Percentiles rank a stretch among this genome's conserved stretches.
phyloP scores from a whole-genome alignment of 2,329 filamentous ascomycete species.

The Epichloe uncinata region DNA sequence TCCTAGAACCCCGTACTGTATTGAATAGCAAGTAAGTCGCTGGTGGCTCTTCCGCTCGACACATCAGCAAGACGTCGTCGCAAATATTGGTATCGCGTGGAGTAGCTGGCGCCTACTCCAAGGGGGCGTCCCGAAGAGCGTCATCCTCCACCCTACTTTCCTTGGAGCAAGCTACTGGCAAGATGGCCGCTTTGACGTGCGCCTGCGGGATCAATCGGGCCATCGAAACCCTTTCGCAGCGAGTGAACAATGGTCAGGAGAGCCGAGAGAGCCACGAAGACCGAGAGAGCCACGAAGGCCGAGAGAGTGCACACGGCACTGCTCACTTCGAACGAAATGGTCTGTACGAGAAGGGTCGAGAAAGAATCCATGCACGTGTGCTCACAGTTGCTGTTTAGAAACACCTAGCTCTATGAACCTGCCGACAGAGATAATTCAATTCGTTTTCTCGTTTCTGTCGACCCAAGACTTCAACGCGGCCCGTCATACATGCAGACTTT shows the following conservation, averaged over 20 bases:
- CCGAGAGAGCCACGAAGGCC: slow-evolving; percentile 5
- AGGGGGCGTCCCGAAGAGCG: slow-evolving; percentile 3
- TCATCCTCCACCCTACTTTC: slow-evolving; percentile 4
- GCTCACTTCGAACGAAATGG: not conserved
- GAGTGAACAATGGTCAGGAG: slow-evolving; percentile 7
- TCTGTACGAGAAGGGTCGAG: not conserved
- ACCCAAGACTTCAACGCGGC: slow-evolving; percentile 43
- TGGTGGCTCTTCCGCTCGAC: not conserved
- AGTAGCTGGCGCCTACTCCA: slow-evolving; percentile 10
- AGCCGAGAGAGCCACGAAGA: slow-evolving; percentile 6
- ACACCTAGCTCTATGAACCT: slow-evolving; percentile 15
- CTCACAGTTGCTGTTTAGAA: slow-evolving; percentile 2
- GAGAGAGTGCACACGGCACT: not conserved
- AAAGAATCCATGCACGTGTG: not conserved
- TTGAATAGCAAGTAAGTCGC: not conserved
- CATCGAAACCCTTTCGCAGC: slow-evolving; percentile 7
- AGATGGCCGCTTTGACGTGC: slow-evolving; percentile 9
- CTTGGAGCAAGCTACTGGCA: slow-evolving; percentile 1
- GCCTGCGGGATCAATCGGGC: slow-evolving; percentile 7
- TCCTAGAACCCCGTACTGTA: not conserved
- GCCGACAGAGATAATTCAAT: slow-evolving; percentile 23
- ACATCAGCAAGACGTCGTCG: slow-evolving; percentile 13
- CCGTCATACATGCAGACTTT: slow-evolving; percentile 43
- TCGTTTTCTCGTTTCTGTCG: slow-evolving; percentile 20
- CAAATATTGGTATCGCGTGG: slow-evolving; percentile 17